These are phyloP conservation scores for Ettlia oleoabundans DNA, from an alignment of 139 green algal genomes.

Conservation along the genomic window DNA sequence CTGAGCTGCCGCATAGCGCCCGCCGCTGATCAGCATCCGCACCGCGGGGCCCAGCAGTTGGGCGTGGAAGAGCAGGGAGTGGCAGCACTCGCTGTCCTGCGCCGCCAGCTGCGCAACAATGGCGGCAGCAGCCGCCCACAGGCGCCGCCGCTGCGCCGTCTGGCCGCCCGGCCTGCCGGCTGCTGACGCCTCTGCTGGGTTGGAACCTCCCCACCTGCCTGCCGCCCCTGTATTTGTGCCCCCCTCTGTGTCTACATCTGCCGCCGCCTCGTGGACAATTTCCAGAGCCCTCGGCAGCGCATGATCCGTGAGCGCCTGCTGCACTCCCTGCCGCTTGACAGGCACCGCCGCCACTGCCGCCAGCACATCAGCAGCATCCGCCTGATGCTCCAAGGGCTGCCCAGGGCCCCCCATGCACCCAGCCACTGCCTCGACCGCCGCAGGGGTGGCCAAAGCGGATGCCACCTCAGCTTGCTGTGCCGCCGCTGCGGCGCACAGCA, in stretches of 20 bases:
- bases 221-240: not conserved
- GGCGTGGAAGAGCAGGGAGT: constrained; percentile 25
- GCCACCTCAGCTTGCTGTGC: constrained; percentile 5
- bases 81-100: constrained; percentile 25
- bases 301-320: constrained; percentile 15
- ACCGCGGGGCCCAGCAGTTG: constrained; percentile 21
- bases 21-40: not conserved
- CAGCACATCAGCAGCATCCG: constrained; percentile 6
- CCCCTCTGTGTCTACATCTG: not conserved
- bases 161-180: not conserved
- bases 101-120: constrained; percentile 20
- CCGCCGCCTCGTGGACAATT: constrained; percentile 17
- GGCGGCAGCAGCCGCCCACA: not conserved
- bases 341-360: not conserved
- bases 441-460: not conserved
- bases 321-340: not conserved
- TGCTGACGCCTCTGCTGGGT: not conserved
- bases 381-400: not conserved
- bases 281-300: constrained; percentile 3
- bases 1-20: not conserved
- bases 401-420: constrained; percentile 8
- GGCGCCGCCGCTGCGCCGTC: not conserved
- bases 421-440: not conserved
- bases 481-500: not conserved
- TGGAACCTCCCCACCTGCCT: not conserved